Conservation (phyloP, 495 filamentous ascomycete species). For the Xylaria sp. region DNA sequence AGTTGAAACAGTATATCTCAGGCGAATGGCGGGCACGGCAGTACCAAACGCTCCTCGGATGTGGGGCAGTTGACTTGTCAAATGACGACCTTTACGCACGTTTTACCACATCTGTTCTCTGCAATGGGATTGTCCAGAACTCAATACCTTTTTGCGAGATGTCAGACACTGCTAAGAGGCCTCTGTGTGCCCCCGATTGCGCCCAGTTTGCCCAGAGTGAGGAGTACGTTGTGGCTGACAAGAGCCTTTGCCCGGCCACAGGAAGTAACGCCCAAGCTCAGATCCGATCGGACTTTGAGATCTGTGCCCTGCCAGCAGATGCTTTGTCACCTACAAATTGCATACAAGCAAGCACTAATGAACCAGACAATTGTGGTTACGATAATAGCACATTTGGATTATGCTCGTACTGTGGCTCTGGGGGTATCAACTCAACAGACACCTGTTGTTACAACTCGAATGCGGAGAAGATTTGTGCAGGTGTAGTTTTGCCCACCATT, state of each 20-base stretch:
- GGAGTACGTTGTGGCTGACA: conserved; percentile 78
- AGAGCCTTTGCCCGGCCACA: conserved; percentile 70
- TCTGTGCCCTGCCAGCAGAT: conserved; percentile 81
- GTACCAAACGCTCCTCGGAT: conserved; percentile 81
- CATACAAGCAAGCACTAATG: conserved; percentile 77
- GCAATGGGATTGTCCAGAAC: conserved; percentile 93
- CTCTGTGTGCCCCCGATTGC: conserved; percentile 91
- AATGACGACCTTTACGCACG: conserved; percentile 75
- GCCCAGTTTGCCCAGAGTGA: conserved; percentile 87
- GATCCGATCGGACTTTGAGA: conserved; percentile 91
- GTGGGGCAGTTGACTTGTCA: conserved; percentile 71
- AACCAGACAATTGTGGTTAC: conserved; percentile 89
- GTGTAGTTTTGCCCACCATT: conserved; percentile 76
- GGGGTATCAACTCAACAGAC: conserved; percentile 89
- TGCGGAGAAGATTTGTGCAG: conserved; percentile 69
- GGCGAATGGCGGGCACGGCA: conserved; percentile 41
- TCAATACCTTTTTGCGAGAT: conserved; percentile 77
- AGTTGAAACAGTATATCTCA: conserved; percentile 74
- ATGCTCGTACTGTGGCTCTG: conserved; percentile 83
- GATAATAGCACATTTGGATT: conserved; percentile 80
- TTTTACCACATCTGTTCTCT: conserved; percentile 91
- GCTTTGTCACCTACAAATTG: conserved; percentile 75
- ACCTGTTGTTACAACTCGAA: conserved; percentile 91
- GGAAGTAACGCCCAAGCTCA: conserved; percentile 69
- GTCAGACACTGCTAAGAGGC: conserved; percentile 65